phyloP scores from a whole-genome alignment of 1,139 yeast genomes.

The Candida neerlandica region DNA sequence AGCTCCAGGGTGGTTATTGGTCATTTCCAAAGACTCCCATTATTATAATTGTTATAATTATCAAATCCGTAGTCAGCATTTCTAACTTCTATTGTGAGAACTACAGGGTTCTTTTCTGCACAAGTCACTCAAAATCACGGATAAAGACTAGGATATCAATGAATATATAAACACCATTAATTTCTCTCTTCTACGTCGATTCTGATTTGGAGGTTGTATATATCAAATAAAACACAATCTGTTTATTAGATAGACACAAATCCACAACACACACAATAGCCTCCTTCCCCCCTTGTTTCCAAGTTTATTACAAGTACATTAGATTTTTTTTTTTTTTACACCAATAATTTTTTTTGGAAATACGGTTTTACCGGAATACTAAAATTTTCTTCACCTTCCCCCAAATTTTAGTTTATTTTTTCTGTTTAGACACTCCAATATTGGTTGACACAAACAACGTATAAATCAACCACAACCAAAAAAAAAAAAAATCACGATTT shows the following conservation, averaged over 20 bases:
- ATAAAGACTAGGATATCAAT: background rate
- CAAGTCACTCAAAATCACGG: background rate
- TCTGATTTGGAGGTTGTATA: background rate
- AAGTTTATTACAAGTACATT: no score
- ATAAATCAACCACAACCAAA: background rate
- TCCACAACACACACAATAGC: background rate
- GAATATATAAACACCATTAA: background rate
- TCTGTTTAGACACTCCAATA: background rate
- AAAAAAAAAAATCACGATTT: background rate
- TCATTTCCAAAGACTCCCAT: background rate
- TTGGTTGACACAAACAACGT: conserved; percentile 1
- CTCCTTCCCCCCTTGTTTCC: background rate
- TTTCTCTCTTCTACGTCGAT: background rate
- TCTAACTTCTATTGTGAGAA: background rate
- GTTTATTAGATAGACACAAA: no score
- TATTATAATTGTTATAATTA: background rate
- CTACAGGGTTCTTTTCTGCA: background rate
- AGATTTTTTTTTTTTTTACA: background rate
- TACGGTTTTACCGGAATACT: conserved; percentile 5
- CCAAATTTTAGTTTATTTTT: background rate
- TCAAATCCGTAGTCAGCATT: background rate
- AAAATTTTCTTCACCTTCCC: background rate
- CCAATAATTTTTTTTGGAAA: conserved; percentile 2
- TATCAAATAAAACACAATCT: background rate
- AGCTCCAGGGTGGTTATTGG: background rate